Evolutionary conservation across 352 stramenopile genomes (phyloP).

Genomic region (Phytophthora syringae): DNA sequence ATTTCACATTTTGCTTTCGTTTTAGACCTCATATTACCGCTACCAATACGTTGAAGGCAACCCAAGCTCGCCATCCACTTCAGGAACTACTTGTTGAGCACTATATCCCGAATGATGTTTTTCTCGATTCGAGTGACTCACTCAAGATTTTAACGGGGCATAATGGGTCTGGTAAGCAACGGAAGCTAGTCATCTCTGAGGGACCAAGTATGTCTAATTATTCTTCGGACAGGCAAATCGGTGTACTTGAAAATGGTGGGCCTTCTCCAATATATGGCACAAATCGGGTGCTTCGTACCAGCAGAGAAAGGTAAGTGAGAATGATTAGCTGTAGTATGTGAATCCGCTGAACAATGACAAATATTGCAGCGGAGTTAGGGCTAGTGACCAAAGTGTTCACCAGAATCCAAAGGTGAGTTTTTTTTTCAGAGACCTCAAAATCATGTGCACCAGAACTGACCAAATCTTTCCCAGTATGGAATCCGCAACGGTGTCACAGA

Average conservation of each 20-base stretch:
- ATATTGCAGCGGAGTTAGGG: slow-evolving; percentile 65
- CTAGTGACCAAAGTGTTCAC: slow-evolving; percentile 82
- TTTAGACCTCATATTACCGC: slow-evolving; percentile 57
- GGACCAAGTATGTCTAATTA: not conserved
- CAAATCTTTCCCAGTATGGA: slow-evolving; percentile 58
- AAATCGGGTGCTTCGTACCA: slow-evolving; percentile 86
- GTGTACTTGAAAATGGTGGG: slow-evolving; percentile 89
- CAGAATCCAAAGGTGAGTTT: slow-evolving; percentile 75
- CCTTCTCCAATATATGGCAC: slow-evolving; percentile 84
- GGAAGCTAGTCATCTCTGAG: not conserved
- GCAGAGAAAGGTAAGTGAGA: slow-evolving; percentile 62
- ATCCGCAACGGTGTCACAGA: slow-evolving; percentile 74
- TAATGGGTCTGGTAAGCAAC: slow-evolving; percentile 83
- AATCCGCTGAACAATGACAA: not conserved
- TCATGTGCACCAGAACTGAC: slow-evolving; percentile 11
- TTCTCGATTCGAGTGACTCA: slow-evolving; percentile 45
- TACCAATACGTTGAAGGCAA: slow-evolving; percentile 54
- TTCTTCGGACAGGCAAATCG: slow-evolving; percentile 72
- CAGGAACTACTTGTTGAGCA: slow-evolving; percentile 86
- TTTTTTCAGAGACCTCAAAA: not conserved
- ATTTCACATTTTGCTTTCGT: slow-evolving; percentile 15
- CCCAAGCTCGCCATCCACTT: slow-evolving; percentile 76
- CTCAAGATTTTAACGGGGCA: slow-evolving; percentile 82
- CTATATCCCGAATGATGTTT: slow-evolving; percentile 86
- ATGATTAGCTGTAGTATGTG: not conserved